phyloP scores from a whole-genome alignment of 257 asterid genomes.

The Echites panduratus region DNA sequence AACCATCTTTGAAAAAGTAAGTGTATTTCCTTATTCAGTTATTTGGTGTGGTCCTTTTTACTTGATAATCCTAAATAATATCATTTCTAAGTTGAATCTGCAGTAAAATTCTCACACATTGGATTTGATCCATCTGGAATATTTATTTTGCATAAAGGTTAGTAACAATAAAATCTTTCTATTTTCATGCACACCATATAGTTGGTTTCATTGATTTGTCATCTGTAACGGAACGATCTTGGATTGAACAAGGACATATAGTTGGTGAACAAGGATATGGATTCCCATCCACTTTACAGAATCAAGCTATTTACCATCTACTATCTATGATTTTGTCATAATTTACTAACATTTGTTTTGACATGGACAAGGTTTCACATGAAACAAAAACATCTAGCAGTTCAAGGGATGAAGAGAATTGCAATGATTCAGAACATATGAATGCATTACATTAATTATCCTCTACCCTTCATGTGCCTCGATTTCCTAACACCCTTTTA shows the following conservation, averaged over 20 bases:
- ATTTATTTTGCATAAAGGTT: constrained; percentile 63
- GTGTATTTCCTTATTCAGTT: constrained; percentile 2
- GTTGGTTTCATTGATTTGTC: background rate
- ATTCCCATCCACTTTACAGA: background rate
- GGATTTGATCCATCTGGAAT: constrained; percentile 68
- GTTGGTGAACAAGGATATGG: constrained; percentile 58
- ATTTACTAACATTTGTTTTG: constrained; percentile 5
- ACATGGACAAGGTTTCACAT: constrained; percentile 28
- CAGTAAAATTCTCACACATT: background rate
- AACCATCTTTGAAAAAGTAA: constrained; percentile 67
- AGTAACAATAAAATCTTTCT: constrained; percentile 3
- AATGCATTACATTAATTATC: too few relatives aligned
- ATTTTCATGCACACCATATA: background rate
- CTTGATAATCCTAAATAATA: background rate
- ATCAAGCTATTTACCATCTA: background rate
- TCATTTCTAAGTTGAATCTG: background rate
- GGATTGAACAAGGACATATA: constrained; percentile 70
- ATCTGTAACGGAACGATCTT: constrained; percentile 45
- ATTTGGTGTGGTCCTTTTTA: background rate
- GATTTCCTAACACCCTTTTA: too few relatives aligned
- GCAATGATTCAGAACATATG: constrained; percentile 25
- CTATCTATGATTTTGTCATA: constrained; percentile 1
- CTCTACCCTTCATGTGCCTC: too few relatives aligned
- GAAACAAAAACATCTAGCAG: constrained; percentile 30
- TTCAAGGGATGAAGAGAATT: constrained; percentile 29